A percentile compares a stretch with the other conserved stretches of the same genome.
Conservation (phyloP, 495 filamentous ascomycete species). For the Trichoderma reesei region DNA sequence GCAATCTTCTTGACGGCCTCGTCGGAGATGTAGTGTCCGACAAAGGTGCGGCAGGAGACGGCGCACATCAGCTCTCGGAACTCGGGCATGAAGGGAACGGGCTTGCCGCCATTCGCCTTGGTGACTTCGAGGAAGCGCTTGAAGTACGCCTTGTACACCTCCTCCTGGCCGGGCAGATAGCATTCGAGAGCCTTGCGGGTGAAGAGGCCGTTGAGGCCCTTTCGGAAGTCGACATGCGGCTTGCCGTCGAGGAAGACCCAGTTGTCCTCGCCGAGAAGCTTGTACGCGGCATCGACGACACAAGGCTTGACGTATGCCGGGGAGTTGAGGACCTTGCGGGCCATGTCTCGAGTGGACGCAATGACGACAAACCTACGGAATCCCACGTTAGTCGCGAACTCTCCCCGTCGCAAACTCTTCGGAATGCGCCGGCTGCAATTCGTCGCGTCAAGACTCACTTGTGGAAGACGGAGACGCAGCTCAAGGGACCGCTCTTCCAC, state of each 20-base stretch:
- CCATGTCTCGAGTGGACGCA: slow-evolving; percentile 89
- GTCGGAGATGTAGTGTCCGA: slow-evolving; percentile 88
- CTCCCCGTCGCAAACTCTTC: too few relatives aligned
- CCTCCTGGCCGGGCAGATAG: slow-evolving; percentile 89
- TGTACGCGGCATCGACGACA: slow-evolving; percentile 90
- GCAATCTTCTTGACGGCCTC: slow-evolving; percentile 88
- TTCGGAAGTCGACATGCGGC: slow-evolving; percentile 91
- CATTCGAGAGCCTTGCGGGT: slow-evolving; percentile 77
- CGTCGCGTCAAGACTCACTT: slow-evolving; percentile 84
- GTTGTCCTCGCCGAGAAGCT: slow-evolving; percentile 83
- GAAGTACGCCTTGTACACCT: slow-evolving; percentile 84
- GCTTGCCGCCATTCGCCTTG: slow-evolving; percentile 55
- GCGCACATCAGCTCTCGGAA: slow-evolving; percentile 97
- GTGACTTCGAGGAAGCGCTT: slow-evolving; percentile 66
- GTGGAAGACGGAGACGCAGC: slow-evolving; percentile 98
- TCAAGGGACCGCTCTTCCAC: slow-evolving; percentile 83
- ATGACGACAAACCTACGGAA: slow-evolving; percentile 83
- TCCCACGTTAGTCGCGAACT: neutral
- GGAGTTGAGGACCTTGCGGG: slow-evolving; percentile 95
- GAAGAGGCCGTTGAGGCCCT: slow-evolving; percentile 90
- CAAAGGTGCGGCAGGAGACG: slow-evolving; percentile 89
- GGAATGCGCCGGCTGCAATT: too few relatives aligned
- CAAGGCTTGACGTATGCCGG: slow-evolving; percentile 89
- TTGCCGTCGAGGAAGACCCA: slow-evolving; percentile 98
- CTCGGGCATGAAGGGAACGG: slow-evolving; percentile 76